Evolutionary conservation across 129 eudicot species (phyloP), one percentile per base, ranked within the genome.

Genomic region (Chrysanthemum makinoi): DNA sequence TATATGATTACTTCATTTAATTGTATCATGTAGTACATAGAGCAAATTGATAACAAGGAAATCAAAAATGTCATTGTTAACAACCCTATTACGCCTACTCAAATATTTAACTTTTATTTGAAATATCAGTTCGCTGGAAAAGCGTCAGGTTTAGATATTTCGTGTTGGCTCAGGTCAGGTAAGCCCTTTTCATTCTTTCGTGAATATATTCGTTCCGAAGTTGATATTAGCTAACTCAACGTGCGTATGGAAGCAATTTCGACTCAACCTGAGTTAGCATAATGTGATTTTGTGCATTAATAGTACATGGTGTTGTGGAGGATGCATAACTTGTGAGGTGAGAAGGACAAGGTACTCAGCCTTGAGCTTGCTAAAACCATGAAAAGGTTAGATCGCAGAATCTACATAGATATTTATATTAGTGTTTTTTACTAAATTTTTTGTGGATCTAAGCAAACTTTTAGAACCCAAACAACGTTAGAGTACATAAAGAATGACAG

Each of bases 121-220:
- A 66, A 77, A 66, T n/a, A 66, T 69, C 81, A 95, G 97, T 68
- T 95, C 99, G 35, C 79, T 95, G 77, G 99, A 95, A 87, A 95
- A 90, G 75, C 86, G 89, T 19, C 91, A 74, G 68, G 71, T 72
- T 58, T 95, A 95, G 71, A 95, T 95, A 65, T 95, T 95, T 76
- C 96, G 99, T 20, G 96, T 95, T 18, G 99, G 99, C 47, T 80
- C 99, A 78, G 99, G 94, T 74, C 99, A 95, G 97, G 99, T 95
- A 82, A 78, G 76, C 53, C 68, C 58, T 73, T 51, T 47, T 33
- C 69, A 3, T 74, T 44, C 61, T 39, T 62, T 74, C 14, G 48
- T 50, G 50, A 68, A 68, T 48, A 51, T 62, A 51, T 48, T 67
- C 0, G 13, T 28, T 16, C 39, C 4, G 56, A 65, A 22, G 46